Conservation (phyloP, 352 stramenopile species). For the Phytopythium helicoides region DNA sequence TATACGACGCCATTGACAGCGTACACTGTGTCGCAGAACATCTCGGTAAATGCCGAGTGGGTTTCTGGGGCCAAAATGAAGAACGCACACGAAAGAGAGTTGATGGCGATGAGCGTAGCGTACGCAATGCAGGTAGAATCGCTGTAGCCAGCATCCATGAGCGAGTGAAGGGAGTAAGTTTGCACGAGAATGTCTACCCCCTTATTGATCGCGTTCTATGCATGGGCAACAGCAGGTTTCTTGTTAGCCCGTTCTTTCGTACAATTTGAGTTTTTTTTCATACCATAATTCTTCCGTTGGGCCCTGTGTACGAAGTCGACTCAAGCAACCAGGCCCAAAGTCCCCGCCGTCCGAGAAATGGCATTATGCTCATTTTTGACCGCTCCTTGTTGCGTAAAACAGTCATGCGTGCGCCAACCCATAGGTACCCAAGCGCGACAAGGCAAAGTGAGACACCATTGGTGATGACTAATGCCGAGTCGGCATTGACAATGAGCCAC, state of each 20-base stretch:
- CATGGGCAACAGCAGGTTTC: too few relatives aligned
- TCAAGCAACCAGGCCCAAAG: conserved; percentile 5
- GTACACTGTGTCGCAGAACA: conserved; percentile 21
- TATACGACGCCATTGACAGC: not conserved
- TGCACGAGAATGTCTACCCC: conserved; percentile 13
- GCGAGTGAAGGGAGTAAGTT: conserved; percentile 7
- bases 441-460: not conserved
- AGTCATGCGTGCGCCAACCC: conserved; percentile 15
- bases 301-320: conserved; percentile 14
- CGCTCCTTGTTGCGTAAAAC: not conserved
- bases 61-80: conserved; percentile 10
- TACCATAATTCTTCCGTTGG: conserved; percentile 15
- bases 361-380: not conserved
- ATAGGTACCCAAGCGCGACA: conserved; percentile 2
- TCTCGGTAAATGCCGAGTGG: conserved; percentile 14
- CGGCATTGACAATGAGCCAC: conserved; percentile 5
- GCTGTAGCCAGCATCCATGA: conserved; percentile 12
- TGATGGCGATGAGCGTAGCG: conserved; percentile 12
- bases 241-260: too few relatives aligned
- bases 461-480: not conserved
- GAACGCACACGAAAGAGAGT: conserved; percentile 15
- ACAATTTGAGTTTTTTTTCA: too few relatives aligned
- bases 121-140: conserved; percentile 8
- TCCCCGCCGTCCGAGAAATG: too few relatives aligned
- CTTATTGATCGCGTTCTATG: conserved; percentile 27